Evolutionary conservation across 192 early-diverging fungal genomes (phyloP).

Genomic region (Chytriomyces hyalinus): DNA sequence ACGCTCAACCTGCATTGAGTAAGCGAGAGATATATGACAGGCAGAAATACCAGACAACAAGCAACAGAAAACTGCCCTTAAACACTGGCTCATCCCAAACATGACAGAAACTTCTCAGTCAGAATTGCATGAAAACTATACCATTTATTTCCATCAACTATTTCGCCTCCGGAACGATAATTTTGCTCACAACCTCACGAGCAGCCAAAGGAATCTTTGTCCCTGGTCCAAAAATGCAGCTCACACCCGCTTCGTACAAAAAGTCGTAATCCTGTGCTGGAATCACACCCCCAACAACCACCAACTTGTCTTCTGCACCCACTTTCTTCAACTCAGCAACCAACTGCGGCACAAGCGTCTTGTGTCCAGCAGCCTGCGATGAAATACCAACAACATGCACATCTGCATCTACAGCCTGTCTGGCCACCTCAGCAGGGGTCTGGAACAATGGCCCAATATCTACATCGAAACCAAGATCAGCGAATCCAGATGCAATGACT

Average conservation of each 20-base stretch:
- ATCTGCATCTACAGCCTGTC: constrained; percentile 87
- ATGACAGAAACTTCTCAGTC: not conserved
- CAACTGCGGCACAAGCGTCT: constrained; percentile 82
- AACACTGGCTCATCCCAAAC: no score
- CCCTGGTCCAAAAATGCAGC: constrained; percentile 84
- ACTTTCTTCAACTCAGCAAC: constrained; percentile 77
- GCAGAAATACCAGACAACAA: no score
- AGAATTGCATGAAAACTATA: not conserved
- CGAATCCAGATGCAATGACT: constrained; percentile 88
- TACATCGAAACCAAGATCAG: constrained; percentile 90
- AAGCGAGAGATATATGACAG: no score
- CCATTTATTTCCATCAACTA: no score
- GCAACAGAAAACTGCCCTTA: no score
- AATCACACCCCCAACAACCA: constrained; percentile 87
- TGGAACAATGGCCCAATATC: constrained; percentile 88
- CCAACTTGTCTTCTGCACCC: constrained; percentile 73
- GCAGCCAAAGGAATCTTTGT: constrained; percentile 82
- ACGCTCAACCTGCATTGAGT: no score
- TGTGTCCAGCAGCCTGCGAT: constrained; percentile 89
- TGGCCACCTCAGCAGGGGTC: constrained; percentile 87
- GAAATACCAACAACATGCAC: constrained; percentile 88
- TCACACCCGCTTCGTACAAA: constrained; percentile 79
- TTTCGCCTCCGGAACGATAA: constrained; percentile 33
- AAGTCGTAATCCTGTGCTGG: constrained; percentile 88
- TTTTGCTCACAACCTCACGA: constrained; percentile 76